Base-by-base conservation (phyloP, 371 early-diverging fungal species). In the Syncephalastrum sp. region DNA sequence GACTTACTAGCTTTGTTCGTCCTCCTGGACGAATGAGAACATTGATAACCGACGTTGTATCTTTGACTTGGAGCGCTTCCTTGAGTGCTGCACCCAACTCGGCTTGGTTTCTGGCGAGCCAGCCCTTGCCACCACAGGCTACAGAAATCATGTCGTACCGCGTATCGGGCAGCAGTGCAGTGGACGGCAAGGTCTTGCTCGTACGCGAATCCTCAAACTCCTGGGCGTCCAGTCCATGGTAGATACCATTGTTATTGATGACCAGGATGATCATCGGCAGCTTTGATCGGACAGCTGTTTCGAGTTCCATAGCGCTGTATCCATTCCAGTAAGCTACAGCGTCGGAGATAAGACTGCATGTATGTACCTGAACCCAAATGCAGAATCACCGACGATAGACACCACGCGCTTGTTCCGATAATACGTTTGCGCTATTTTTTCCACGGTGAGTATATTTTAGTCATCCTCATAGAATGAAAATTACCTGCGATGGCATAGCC, bases 191-290 rank as follows among this genome's bases (percentile, higher is more conserved):
- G 16, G 60, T 63, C 23, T 65, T 63, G 24, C 67, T 60, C 7
- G 59, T 51, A 8, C 65, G 64, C 1, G 76, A 70, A 12, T 59
- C 21, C 27, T 57, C 57, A 58, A 65, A 84, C 4, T 75, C 72
- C 44, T 74, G 43, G 2, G 57, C 43, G 6, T 81, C 82, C 42
- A 90, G 56, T 2, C 92, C 92, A 64, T 81, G 82, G 64, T 91
- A 91, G 16, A 92, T 89, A 25, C 92, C 92, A 41, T 81, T 86
- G 68, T 92, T 92, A 67, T 92, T 92, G 56, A 92, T 87, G 4
- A 92, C 85, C 23, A 92, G 76, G 21, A 90, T 74, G 4, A 90
- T 47, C 5, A 91, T 63, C 3, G 90, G 86, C 27, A 91, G 63
- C 13, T 77, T 70, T 17, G 75, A 68, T n/a, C 92, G 78, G 15